Conservation (phyloP, 176 grass and related monocot genomes). For the Avena atlantica region DNA sequence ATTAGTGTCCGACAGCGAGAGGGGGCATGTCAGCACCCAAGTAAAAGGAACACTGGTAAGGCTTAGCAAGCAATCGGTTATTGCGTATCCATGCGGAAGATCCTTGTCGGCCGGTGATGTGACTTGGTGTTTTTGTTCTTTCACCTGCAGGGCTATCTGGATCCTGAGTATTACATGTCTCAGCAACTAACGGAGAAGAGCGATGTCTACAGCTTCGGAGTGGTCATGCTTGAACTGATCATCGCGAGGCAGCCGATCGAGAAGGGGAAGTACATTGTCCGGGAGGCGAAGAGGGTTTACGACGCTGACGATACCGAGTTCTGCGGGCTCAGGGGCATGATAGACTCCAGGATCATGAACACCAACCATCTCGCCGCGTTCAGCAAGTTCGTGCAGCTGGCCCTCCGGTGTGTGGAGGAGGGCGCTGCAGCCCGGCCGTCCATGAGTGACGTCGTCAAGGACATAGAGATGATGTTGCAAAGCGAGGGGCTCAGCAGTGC, state of each 20-base stretch:
- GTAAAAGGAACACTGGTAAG: slow-evolving; percentile 90
- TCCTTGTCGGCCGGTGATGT: background rate
- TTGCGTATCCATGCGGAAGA: background rate
- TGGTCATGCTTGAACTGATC: slow-evolving; percentile 97
- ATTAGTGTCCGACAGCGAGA: slow-evolving; percentile 72
- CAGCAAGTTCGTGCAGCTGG: slow-evolving; percentile 77
- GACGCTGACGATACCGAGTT: slow-evolving; percentile 66
- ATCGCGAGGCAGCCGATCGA: slow-evolving; percentile 79
- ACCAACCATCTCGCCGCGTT: slow-evolving; percentile 68
- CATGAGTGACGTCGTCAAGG: slow-evolving; percentile 86
- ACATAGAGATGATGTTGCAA: slow-evolving; percentile 87
- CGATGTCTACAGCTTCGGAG: slow-evolving; percentile 94
- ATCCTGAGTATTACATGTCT: slow-evolving; percentile 93
- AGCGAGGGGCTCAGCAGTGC: slow-evolving; percentile 61
- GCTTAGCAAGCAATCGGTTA: background rate
- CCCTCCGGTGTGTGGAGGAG: slow-evolving; percentile 73
- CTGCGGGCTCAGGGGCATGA: slow-evolving; percentile 74
- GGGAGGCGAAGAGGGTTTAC: slow-evolving; percentile 64
- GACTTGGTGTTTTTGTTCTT: background rate
- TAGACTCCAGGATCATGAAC: slow-evolving; percentile 67
- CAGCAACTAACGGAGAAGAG: slow-evolving; percentile 94
- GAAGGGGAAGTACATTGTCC: slow-evolving; percentile 86
- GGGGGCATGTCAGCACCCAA: slow-evolving; percentile 81
- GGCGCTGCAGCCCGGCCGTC: slow-evolving; percentile 53
- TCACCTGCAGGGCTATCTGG: slow-evolving; percentile 84